These are phyloP conservation scores for Aspergillus sp. DNA, from an alignment of 2,329 filamentous ascomycete species.

Conservation along the genomic window DNA sequence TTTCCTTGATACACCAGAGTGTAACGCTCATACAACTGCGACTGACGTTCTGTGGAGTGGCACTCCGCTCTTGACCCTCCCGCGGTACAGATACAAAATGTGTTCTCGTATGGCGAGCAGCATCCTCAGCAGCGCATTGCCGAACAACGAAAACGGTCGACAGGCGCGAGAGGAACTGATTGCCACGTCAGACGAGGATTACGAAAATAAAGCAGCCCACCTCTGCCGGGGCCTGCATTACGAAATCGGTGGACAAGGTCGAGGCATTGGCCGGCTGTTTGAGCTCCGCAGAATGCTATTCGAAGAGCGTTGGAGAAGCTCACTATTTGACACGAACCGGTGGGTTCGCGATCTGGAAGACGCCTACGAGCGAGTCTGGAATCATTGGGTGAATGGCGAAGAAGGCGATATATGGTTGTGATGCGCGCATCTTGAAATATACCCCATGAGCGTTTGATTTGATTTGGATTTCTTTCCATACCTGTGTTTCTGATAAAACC, in stretches of 20 bases:
- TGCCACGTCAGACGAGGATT: constrained; percentile 76
- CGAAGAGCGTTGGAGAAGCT: constrained; percentile 80
- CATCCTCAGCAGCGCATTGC: constrained; percentile 87
- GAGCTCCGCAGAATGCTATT: constrained; percentile 83
- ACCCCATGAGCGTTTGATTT: constrained; percentile 42
- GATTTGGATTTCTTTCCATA: constrained; percentile 21
- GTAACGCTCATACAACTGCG: constrained; percentile 96
- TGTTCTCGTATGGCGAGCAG: constrained; percentile 97
- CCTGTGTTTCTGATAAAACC: not conserved
- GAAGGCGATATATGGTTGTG: constrained; percentile 91
- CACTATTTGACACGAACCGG: constrained; percentile 85
- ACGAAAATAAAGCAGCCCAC: constrained; percentile 75
- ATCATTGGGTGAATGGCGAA: constrained; percentile 80
- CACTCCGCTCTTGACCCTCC: constrained; percentile 86
- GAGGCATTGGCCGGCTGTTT: constrained; percentile 67
- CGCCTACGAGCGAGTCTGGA: constrained; percentile 88
- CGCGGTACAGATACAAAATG: constrained; percentile 97
- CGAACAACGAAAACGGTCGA: constrained; percentile 69
- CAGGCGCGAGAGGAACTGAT: constrained; percentile 76
- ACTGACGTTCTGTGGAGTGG: constrained; percentile 97
- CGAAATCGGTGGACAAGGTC: constrained; percentile 40
- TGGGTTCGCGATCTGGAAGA: constrained; percentile 91
- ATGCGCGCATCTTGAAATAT: constrained; percentile 39
- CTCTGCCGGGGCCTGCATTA: constrained; percentile 71
- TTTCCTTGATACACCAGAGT: constrained; percentile 96